Evolutionary conservation across 148 eudicot species (phyloP).

Genomic region (Rhododendron kiyosumense): DNA sequence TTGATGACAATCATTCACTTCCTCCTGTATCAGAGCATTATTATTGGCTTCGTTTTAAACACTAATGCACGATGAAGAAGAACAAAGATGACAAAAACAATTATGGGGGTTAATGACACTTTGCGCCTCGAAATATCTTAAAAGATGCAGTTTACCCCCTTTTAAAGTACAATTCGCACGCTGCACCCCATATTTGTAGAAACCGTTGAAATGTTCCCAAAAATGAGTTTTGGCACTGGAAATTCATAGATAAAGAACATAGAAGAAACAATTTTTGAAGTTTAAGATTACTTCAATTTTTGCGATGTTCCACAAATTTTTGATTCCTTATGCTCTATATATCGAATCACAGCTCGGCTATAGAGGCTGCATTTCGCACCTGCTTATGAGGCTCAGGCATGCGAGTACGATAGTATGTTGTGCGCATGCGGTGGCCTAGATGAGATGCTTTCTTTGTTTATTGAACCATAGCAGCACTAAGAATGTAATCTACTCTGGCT

Average conservation of each 20-base stretch:
- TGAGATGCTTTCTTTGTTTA: background rate
- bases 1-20: conserved; percentile 43
- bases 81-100: background rate
- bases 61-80: background rate
- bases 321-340: background rate
- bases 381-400: background rate
- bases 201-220: background rate
- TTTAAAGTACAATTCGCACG: background rate
- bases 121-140: background rate
- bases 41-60: background rate
- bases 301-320: background rate
- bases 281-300: background rate
- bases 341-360: background rate
- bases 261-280: background rate
- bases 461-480: background rate
- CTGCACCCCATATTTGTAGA: background rate
- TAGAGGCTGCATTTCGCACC: background rate
- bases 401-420: background rate
- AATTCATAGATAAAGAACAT: background rate
- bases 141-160: background rate
- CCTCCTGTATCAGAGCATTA: conserved; percentile 26
- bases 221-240: background rate
- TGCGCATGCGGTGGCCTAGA: background rate
- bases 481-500: too few relatives aligned
- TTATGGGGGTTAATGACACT: background rate